Evolutionary conservation across 495 filamentous ascomycete genomes (phyloP), one percentile per base, ranked within the genome.

Genomic region (Sordaria brevicollis): DNA sequence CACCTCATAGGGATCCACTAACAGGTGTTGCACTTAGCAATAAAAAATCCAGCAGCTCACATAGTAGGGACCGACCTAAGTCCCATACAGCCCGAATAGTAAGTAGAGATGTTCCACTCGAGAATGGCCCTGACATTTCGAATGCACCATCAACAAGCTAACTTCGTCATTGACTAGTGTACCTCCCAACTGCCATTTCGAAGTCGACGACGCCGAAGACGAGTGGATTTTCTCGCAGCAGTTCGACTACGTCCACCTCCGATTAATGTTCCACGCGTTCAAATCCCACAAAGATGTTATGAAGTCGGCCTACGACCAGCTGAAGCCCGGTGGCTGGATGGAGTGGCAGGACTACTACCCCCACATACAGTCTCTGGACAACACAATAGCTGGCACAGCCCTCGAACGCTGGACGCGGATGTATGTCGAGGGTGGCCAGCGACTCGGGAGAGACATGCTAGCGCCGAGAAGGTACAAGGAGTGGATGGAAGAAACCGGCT

Each of bases 221-320:
- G 71, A 80, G 7, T 87, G 85, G 85, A 68, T 78, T 17, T 86
- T 77, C 72, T 57, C 68, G 39, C 69, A 79, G 13, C 71, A 70
- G 35, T 86, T 86, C 70, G 83, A 86, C 75, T 84, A 81, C 74
- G 80, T 87, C 68, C 85, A 86, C 71, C 75, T 75, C 13, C 79
- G 84, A 15, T 72, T 79, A 34, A 77, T 86, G 68, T 73, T 78
- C 77, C 71, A 81, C 77, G 65, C 84, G 29, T 80, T 86, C 74
- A 38, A 65, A 25, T 38, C 70, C 36, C 67, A 71, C 54, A 69
- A 68, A 62, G 35, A 65, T 13, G 33, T 68, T 2, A 13, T 71
- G 11, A 69, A 71, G 10, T 75, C 81, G 31, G 78, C 80, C 29
- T 84, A 78, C 69, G 74, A 80, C 34, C 77, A 81, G 73, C 74